A percentile compares a stretch with the other conserved stretches of the same genome.
These are phyloP conservation scores for Ceratobasidium sp. DNA, from an alignment of 1,284 basidiomycete species.

Conservation along the genomic window DNA sequence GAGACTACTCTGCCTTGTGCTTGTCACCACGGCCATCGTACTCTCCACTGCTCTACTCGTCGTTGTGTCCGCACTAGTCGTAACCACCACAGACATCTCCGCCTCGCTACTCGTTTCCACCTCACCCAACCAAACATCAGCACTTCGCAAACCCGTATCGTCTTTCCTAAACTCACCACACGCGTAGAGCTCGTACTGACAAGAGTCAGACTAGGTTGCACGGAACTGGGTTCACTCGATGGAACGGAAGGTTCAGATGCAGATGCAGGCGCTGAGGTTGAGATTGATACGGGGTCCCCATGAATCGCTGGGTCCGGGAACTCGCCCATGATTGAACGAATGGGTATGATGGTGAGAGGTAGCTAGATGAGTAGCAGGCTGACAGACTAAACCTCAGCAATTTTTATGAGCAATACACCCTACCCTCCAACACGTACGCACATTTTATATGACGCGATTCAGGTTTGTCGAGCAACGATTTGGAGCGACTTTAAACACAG, in stretches of 20 bases:
- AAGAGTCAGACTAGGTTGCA: background rate
- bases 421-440: background rate
- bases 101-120: background rate
- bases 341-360: too few species aligned
- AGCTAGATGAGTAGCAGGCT: too few species aligned
- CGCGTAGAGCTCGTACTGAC: background rate
- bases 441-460: background rate
- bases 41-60: background rate
- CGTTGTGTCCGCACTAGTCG: background rate
- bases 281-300: background rate
- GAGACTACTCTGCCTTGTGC: background rate
- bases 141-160: background rate
- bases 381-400: too few species aligned
- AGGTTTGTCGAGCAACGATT: background rate
- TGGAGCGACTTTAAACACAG: too few species aligned
- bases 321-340: background rate
- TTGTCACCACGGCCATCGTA: background rate
- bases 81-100: background rate
- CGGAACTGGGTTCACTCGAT: background rate
- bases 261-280: background rate
- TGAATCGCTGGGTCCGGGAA: constrained; percentile 14
- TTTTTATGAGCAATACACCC: too few species aligned
- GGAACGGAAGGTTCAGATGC: too few species aligned
- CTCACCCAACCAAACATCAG: background rate
- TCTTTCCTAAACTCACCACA: background rate